Evolutionary conservation across 495 filamentous ascomycete species (phyloP).

Genomic region (Penicillium flavigenum): DNA sequence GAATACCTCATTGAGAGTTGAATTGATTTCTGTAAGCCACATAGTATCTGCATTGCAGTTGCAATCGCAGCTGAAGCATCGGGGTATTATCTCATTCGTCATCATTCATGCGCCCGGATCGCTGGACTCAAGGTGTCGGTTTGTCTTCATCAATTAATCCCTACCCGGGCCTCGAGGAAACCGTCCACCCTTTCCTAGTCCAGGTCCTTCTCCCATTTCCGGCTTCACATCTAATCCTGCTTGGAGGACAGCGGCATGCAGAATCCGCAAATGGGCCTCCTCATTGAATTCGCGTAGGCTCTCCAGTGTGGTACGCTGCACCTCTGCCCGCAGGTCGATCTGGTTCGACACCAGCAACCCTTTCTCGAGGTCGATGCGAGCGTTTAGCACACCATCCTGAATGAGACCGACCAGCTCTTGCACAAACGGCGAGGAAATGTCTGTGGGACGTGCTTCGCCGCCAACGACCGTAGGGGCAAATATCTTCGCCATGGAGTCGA

Average conservation of each 20-base stretch:
- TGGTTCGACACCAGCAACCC: slow-evolving; percentile 70
- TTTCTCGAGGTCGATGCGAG: slow-evolving; percentile 81
- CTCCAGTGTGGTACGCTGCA: slow-evolving; percentile 65
- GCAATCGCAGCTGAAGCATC: slow-evolving; percentile 1
- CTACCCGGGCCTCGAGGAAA: neutral
- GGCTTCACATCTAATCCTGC: slow-evolving; percentile 72
- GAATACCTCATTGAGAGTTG: neutral
- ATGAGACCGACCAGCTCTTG: slow-evolving; percentile 79
- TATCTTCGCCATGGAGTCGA: slow-evolving; percentile 65
- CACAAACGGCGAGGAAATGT: slow-evolving; percentile 61
- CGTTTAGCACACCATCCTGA: slow-evolving; percentile 64
- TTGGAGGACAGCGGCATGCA: slow-evolving; percentile 69
- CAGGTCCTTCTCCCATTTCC: slow-evolving; percentile 10
- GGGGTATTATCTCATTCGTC: slow-evolving; percentile 30
- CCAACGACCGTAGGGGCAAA: slow-evolving; percentile 50
- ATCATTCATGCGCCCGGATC: slow-evolving; percentile 13
- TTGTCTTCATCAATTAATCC: neutral
- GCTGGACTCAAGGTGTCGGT: neutral
- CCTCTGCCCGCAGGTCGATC: slow-evolving; percentile 59
- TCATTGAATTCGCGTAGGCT: slow-evolving; percentile 69
- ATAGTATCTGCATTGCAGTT: neutral
- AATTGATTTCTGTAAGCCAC: slow-evolving; percentile 5
- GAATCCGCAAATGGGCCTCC: slow-evolving; percentile 69
- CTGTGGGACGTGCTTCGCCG: slow-evolving; percentile 38
- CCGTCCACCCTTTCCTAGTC: neutral